Conservation (phyloP, 805 yeast species). For the Yamadazyma philogaea region DNA sequence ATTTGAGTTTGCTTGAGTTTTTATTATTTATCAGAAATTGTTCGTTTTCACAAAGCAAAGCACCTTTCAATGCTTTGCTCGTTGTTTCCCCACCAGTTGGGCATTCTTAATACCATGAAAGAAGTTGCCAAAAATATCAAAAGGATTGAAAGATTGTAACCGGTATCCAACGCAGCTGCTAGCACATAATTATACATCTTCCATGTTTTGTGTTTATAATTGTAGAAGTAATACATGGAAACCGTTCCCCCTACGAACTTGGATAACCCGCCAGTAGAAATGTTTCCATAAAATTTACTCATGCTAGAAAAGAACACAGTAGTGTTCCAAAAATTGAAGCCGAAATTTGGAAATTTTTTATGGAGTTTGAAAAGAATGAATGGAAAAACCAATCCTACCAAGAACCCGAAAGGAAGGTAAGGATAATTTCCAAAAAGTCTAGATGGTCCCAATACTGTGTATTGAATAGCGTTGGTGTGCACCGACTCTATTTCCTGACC, state of each 20-base stretch:
- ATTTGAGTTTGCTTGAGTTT: too few species aligned
- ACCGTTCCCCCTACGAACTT: constrained; percentile 47
- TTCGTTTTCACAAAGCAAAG: constrained; percentile 33
- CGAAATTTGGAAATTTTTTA: constrained; percentile 22
- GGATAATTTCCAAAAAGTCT: constrained; percentile 42
- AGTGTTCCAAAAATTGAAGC: constrained; percentile 42
- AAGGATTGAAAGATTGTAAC: constrained; percentile 43
- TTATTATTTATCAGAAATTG: too few species aligned
- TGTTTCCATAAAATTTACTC: constrained; percentile 48
- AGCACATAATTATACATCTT: constrained; percentile 44
- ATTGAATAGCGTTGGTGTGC: constrained; percentile 50
- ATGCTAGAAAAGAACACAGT: constrained; percentile 49
- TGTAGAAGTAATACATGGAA: constrained; percentile 44
- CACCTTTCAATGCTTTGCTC: constrained; percentile 43
- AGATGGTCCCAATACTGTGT: constrained; percentile 50
- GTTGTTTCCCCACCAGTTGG: constrained; percentile 52
- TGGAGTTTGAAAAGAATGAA: constrained; percentile 28
- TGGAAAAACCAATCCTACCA: constrained; percentile 40
- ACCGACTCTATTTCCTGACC: constrained; percentile 41
- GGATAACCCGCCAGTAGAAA: constrained; percentile 48
- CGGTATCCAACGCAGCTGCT: constrained; percentile 53
- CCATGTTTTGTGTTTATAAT: constrained; percentile 39
- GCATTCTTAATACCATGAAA: constrained; percentile 24
- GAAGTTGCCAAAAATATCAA: constrained; percentile 37
- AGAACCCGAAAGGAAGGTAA: constrained; percentile 43